Base-by-base conservation (phyloP, 768 basidiomycete species). In the Favolaschia claudopus region DNA sequence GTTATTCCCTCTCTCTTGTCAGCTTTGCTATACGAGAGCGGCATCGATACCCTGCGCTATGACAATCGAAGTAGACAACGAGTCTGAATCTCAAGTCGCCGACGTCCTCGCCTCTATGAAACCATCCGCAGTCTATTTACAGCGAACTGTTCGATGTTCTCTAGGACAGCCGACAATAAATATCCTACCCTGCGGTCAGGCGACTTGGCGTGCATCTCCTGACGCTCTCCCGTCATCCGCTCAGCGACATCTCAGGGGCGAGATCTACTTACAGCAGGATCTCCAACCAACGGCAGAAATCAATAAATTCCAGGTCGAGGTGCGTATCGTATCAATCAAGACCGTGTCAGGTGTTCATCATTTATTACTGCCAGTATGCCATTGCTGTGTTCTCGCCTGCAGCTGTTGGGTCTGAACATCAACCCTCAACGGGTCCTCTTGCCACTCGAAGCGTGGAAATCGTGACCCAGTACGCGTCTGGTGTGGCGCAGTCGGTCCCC, bases 1-100 rank as follows among this genome's bases (percentile, higher is more conserved):
- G 19, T 8, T n/a, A n/a, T n/a, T n/a, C n/a, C n/a, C n/a, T 43
- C 10, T 19, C 36, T 38, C 13, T 9, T 22, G 36, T 17, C 25
- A 62, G 61, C 55, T 62, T 12, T 54, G 55, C 37, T 62, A 62
- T 38, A 58, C 62, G 7, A 20, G 62, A 33, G 33, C 36, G 7
- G 52, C 46, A 5, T 37, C 47, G 5, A 63, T 63, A 4, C 62
- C 62, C 2, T 63, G 62, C 22, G 56, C 56, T 14, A 58, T 62
- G 49, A 58, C 61, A 15, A 45, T 62, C 32, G 51, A 62, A 38
- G 39, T 50, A 12, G 47, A 36, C 4, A n/a, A n/a, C n/a, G n/a
- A n/a, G n/a, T n/a, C n/a, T n/a, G 61, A 62, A 20, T n/a, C 49
- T 19, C 61, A 62, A 28, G 61, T 49, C 4, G 49, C 51, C 36